These are phyloP conservation scores for Acanthamoeba sp. DNA, from an alignment of 208 protist species.

Conservation along the genomic window DNA sequence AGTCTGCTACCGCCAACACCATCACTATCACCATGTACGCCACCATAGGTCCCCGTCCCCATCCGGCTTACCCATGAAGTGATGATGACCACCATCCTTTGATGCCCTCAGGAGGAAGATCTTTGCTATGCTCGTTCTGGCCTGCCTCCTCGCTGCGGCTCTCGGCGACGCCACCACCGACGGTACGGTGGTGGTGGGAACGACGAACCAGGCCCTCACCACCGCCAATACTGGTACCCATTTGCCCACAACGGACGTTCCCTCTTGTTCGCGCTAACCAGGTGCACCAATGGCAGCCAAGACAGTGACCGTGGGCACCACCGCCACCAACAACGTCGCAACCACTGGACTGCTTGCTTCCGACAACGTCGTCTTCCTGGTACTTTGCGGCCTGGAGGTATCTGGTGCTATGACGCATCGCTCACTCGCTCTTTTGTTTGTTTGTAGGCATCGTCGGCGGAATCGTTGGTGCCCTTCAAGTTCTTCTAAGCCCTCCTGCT, in stretches of 20 bases:
- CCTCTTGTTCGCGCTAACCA: background rate
- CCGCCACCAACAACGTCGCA: background rate
- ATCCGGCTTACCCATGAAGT: too few relatives aligned
- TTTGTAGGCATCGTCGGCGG: background rate
- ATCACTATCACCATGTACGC: too few relatives aligned
- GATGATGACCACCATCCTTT: background rate
- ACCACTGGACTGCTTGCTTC: background rate
- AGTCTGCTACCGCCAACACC: too few relatives aligned
- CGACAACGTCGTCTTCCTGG: constrained; percentile 33
- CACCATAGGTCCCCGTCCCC: too few relatives aligned
- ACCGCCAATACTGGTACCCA: background rate
- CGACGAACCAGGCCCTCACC: background rate
- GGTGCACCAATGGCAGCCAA: background rate
- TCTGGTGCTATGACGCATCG: background rate
- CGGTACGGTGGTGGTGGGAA: background rate
- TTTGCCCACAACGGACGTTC: too few relatives aligned
- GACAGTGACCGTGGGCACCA: background rate
- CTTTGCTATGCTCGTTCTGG: background rate
- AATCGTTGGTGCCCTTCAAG: background rate
- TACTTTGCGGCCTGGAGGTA: background rate
- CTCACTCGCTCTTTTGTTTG: background rate
- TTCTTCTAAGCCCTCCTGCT: background rate
- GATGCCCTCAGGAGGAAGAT: background rate
- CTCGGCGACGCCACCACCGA: background rate
- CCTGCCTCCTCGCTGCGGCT: background rate